Evolutionary conservation across 108 stramenopile species (phyloP).

Genomic region (Skeletonema tropicum): DNA sequence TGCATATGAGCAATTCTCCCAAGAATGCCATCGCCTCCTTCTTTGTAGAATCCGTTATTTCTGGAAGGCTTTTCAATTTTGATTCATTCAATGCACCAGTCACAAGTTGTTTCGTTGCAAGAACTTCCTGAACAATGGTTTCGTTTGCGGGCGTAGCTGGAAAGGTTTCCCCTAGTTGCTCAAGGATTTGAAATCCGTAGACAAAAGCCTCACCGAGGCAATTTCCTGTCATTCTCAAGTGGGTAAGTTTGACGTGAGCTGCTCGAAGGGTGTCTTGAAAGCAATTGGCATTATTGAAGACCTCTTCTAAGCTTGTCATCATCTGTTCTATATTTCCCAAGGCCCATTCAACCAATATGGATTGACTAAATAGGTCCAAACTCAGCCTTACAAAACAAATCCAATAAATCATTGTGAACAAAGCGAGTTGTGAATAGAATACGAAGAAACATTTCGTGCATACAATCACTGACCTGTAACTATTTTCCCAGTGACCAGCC

Average conservation of each 20-base stretch:
- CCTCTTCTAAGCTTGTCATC: slow-evolving; percentile 3
- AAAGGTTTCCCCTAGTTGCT: not conserved
- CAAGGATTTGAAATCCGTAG: not conserved
- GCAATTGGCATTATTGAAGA: slow-evolving; percentile 1
- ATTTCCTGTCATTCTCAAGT: not conserved
- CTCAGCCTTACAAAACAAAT: not conserved
- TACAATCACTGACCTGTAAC: not conserved
- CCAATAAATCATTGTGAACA: no score
- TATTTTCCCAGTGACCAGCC: not conserved
- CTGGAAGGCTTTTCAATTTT: not conserved
- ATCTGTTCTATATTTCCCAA: slow-evolving; percentile 1
- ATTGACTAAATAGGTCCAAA: slow-evolving; percentile 3
- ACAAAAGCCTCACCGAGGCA: not conserved
- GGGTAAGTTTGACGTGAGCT: not conserved
- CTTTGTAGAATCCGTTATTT: not conserved
- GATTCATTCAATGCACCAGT: not conserved
- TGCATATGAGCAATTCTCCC: not conserved
- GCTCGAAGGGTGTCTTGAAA: slow-evolving; percentile 14
- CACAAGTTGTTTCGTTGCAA: not conserved
- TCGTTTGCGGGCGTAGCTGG: not conserved
- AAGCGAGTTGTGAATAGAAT: no score
- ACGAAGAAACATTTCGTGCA: no score
- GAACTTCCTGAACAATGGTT: not conserved
- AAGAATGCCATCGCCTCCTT: not conserved
- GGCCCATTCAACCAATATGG: slow-evolving; percentile 9